Conservation (phyloP, 805 yeast species). For the Myxozyma monticola region DNA sequence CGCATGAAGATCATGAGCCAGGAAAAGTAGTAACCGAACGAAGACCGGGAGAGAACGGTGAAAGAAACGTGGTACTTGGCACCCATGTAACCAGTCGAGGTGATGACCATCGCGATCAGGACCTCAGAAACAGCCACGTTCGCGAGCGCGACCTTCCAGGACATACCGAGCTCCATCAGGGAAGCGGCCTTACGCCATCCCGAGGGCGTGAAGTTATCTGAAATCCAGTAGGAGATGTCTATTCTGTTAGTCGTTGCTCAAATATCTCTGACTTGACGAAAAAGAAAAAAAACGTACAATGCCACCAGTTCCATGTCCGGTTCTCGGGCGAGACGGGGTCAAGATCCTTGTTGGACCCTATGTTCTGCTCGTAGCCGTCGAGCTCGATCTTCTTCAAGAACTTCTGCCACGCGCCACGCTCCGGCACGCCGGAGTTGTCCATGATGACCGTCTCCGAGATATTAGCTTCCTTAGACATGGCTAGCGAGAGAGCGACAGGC, state of each 20-base stretch:
- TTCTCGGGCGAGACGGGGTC: slow-evolving; percentile 29
- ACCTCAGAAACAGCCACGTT: slow-evolving; percentile 32
- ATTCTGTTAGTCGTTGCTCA: neutral
- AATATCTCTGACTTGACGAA: neutral
- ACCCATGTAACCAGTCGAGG: slow-evolving; percentile 72
- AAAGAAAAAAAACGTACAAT: slow-evolving; percentile 7
- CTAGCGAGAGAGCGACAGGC: no score
- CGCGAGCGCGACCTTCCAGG: slow-evolving; percentile 27
- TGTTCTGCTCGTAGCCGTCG: slow-evolving; percentile 2
- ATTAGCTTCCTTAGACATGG: no score
- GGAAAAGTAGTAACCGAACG: slow-evolving; percentile 79
- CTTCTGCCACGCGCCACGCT: slow-evolving; percentile 8
- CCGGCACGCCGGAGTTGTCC: no score
- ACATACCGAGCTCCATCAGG: slow-evolving; percentile 28
- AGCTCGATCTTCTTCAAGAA: slow-evolving; percentile 13
- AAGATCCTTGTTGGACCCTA: slow-evolving; percentile 18
- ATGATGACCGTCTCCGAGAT: no score
- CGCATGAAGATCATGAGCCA: slow-evolving; percentile 75
- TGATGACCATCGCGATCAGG: slow-evolving; percentile 67
- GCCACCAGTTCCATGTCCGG: slow-evolving; percentile 30
- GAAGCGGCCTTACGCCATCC: slow-evolving; percentile 33
- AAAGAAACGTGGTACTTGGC: slow-evolving; percentile 78
- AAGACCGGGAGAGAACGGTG: slow-evolving; percentile 77
- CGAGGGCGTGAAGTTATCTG: slow-evolving; percentile 25
- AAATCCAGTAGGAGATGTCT: slow-evolving; percentile 27